Percentiles rank a stretch among this genome's conserved stretches.
phyloP scores from a whole-genome alignment of 1,139 yeast genomes.

The Taphrina flavorubra region DNA sequence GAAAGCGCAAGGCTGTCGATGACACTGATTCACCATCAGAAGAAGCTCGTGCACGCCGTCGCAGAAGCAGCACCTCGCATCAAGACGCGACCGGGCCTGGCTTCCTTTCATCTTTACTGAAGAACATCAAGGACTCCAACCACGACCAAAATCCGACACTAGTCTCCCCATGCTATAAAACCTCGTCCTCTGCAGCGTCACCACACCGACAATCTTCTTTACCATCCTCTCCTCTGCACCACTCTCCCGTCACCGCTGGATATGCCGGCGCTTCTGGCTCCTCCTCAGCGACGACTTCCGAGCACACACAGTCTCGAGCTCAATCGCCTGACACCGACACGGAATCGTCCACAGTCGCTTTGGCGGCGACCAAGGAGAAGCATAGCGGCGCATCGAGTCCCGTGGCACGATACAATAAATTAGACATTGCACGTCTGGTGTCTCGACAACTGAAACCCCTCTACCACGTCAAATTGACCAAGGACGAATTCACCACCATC shows the following conservation, averaged over 20 bases:
- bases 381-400: neutral
- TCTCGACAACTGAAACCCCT: constrained; percentile 20
- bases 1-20: neutral
- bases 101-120: constrained; percentile 16
- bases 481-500: constrained; percentile 33
- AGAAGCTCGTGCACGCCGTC: constrained; percentile 9
- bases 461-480: constrained; percentile 26
- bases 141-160: neutral
- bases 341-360: too few relatives aligned
- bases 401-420: constrained; percentile 11
- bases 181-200: neutral
- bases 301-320: neutral
- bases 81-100: neutral
- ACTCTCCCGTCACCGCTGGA: too few relatives aligned
- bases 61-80: neutral
- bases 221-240: neutral
- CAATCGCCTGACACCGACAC: constrained; percentile 2
- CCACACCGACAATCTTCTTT: neutral
- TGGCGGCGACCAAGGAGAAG: neutral
- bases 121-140: constrained; percentile 17
- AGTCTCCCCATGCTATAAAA: neutral
- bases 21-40: neutral
- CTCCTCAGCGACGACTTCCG: neutral
- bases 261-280: neutral
- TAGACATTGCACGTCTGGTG: constrained; percentile 17